Percentiles rank a stretch among this genome's conserved stretches.
Evolutionary conservation across 768 basidiomycete genomes (phyloP).

Genomic region (Rhodosporidiobolus odoratus): DNA sequence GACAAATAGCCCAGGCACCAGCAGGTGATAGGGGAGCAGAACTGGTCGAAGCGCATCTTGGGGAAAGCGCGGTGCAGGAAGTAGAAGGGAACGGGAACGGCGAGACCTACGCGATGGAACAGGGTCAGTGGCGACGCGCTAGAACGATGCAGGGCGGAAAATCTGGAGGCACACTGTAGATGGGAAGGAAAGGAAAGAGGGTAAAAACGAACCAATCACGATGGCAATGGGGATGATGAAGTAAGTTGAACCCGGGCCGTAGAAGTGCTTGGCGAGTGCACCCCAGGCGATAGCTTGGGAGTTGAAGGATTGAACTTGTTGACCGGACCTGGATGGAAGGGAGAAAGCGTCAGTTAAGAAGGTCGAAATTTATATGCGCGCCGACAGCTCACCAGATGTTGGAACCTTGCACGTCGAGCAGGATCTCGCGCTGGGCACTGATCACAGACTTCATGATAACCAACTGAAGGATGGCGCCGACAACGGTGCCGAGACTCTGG

Average conservation of each 20-base stretch:
- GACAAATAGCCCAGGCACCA: constrained; percentile 54
- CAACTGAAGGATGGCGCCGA: constrained; percentile 49
- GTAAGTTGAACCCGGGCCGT: constrained; percentile 51
- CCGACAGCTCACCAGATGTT: constrained; percentile 53
- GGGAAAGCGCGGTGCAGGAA: constrained; percentile 52
- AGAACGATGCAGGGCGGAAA: constrained; percentile 48
- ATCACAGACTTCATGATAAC: constrained; percentile 63
- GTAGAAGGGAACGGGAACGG: constrained; percentile 58
- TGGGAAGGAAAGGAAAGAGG: not conserved
- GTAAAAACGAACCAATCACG: constrained; percentile 3
- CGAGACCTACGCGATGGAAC: too few species aligned
- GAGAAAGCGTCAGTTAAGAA: not conserved
- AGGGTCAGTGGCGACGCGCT: constrained; percentile 52
- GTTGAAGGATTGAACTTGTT: constrained; percentile 54
- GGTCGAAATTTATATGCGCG: not conserved
- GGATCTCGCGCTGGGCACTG: constrained; percentile 52
- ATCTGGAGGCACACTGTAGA: not conserved
- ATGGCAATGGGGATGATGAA: constrained; percentile 55
- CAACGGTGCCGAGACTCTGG: constrained; percentile 57
- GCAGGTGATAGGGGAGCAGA: constrained; percentile 45
- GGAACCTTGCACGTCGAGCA: constrained; percentile 58
- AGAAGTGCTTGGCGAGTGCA: constrained; percentile 52
- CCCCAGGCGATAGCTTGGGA: constrained; percentile 58
- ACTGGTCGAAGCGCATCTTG: constrained; percentile 51
- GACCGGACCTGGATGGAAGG: constrained; percentile 43